Conservation (phyloP, 202 grass and related monocot genomes). For the Digitaria exilis region DNA sequence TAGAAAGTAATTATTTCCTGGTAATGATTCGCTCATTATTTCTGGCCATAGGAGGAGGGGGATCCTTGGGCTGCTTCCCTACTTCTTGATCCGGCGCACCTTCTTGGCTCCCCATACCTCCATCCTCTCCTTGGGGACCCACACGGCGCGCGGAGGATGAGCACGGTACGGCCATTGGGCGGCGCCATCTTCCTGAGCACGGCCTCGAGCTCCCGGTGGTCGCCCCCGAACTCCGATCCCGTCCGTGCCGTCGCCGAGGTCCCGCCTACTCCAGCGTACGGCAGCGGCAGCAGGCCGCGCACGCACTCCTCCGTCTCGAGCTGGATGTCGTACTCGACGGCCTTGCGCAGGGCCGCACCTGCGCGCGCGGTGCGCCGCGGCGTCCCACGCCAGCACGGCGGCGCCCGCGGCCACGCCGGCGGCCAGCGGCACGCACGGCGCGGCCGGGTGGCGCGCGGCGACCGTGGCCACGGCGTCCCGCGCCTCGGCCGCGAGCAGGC, state of each 20-base stretch:
- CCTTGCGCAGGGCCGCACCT: slow-evolving; percentile 77
- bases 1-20: neutral
- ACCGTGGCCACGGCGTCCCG: slow-evolving; percentile 31
- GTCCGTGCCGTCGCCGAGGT: neutral
- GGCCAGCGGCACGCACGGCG: slow-evolving; percentile 44
- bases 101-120: slow-evolving; percentile 87
- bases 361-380: slow-evolving; percentile 55
- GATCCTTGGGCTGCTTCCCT: slow-evolving; percentile 26
- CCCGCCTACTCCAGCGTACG: neutral
- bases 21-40: neutral
- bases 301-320: slow-evolving; percentile 88
- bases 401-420: slow-evolving; percentile 51
- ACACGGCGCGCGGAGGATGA: slow-evolving; percentile 70
- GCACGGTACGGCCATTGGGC: slow-evolving; percentile 74
- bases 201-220: slow-evolving; percentile 78
- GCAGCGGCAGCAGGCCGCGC: slow-evolving; percentile 33
- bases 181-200: slow-evolving; percentile 93
- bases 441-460: slow-evolving; percentile 18
- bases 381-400: slow-evolving; percentile 64
- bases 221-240: slow-evolving; percentile 55
- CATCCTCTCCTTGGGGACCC: slow-evolving; percentile 72
- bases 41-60: neutral
- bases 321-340: slow-evolving; percentile 84
- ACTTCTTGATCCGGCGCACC: slow-evolving; percentile 87
- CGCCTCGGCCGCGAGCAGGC: slow-evolving; percentile 43